Evolutionary conservation across 2,329 filamentous ascomycete species (phyloP).

Genomic region (Biscogniauxia sp.): DNA sequence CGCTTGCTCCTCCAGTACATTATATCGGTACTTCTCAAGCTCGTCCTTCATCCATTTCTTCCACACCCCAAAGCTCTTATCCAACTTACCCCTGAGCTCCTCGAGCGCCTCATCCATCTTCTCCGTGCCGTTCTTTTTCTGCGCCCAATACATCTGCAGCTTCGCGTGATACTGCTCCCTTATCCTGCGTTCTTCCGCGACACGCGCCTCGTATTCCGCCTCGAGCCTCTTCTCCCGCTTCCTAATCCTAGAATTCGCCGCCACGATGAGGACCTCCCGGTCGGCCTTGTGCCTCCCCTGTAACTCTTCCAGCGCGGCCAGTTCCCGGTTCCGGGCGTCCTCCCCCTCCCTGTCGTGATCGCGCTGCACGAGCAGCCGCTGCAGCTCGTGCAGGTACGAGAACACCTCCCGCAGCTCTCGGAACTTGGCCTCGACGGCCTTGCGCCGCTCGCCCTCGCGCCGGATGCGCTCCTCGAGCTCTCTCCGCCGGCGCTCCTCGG

Average conservation of each 20-base stretch:
- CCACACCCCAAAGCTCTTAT: conserved; percentile 40
- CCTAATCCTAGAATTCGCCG: conserved; percentile 29
- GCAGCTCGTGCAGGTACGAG: conserved; percentile 40
- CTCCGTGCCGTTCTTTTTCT: conserved; percentile 31
- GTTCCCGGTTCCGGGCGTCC: conserved; percentile 24
- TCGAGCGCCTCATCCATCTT: conserved; percentile 34
- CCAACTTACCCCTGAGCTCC: conserved; percentile 39
- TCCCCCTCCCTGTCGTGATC: conserved; percentile 19
- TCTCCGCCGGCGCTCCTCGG: conserved; percentile 36
- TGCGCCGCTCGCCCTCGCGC: conserved; percentile 40
- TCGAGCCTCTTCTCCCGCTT: conserved; percentile 36
- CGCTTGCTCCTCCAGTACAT: conserved; percentile 38
- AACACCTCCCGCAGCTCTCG: conserved; percentile 36
- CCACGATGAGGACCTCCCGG: conserved; percentile 27
- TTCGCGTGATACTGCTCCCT: conserved; percentile 43
- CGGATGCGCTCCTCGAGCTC: conserved; percentile 39
- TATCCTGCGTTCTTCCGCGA: conserved; percentile 39
- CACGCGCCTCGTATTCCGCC: conserved; percentile 41
- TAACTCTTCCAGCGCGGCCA: conserved; percentile 30
- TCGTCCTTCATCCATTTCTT: conserved; percentile 41
- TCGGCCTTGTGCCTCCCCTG: conserved; percentile 34
- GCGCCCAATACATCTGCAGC: conserved; percentile 39
- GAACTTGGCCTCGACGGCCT: conserved; percentile 40
- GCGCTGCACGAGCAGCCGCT: conserved; percentile 37
- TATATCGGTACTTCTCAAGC: conserved; percentile 35